Conservation (phyloP, 163 green algal species). For the Chlamydomonas reinhardtii region DNA sequence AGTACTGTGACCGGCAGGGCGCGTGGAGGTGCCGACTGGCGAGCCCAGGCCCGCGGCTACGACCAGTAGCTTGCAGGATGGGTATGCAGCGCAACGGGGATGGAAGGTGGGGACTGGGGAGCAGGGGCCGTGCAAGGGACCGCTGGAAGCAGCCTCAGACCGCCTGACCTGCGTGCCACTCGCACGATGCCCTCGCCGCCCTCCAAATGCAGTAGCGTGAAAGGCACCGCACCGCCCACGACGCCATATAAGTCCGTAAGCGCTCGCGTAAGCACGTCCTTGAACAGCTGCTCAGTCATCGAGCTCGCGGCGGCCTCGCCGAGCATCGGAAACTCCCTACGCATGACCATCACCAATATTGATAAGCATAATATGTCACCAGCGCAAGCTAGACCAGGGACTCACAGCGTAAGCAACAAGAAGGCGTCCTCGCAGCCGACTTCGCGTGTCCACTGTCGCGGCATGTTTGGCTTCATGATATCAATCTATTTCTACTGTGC, state of each 20-base stretch:
- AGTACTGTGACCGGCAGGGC: too few relatives aligned
- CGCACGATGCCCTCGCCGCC: conserved; percentile 15
- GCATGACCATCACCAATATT: too few relatives aligned
- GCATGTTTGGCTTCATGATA: neutral
- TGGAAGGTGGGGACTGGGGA: too few relatives aligned
- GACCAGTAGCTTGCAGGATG: too few relatives aligned
- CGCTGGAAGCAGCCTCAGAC: too few relatives aligned
- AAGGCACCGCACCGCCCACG: conserved; percentile 19
- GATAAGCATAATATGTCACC: too few relatives aligned
- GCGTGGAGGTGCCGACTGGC: too few relatives aligned
- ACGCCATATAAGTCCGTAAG: conserved; percentile 23
- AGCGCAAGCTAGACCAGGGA: too few relatives aligned
- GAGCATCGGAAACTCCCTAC: conserved; percentile 15
- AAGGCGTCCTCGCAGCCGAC: conserved; percentile 8
- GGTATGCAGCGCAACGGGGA: too few relatives aligned
- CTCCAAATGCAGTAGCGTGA: neutral
- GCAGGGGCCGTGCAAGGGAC: too few relatives aligned
- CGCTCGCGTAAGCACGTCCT: conserved; percentile 2
- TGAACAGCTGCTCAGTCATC: conserved; percentile 35
- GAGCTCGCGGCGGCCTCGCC: neutral
- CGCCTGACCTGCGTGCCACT: conserved; percentile 16
- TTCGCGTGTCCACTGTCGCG: conserved; percentile 35
- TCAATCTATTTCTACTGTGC: too few relatives aligned
- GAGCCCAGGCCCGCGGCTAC: too few relatives aligned
- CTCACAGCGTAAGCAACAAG: conserved; percentile 25